Base-by-base conservation (phyloP, 1,284 basidiomycete species). In the Anthracocystis panici-leucophaei region DNA sequence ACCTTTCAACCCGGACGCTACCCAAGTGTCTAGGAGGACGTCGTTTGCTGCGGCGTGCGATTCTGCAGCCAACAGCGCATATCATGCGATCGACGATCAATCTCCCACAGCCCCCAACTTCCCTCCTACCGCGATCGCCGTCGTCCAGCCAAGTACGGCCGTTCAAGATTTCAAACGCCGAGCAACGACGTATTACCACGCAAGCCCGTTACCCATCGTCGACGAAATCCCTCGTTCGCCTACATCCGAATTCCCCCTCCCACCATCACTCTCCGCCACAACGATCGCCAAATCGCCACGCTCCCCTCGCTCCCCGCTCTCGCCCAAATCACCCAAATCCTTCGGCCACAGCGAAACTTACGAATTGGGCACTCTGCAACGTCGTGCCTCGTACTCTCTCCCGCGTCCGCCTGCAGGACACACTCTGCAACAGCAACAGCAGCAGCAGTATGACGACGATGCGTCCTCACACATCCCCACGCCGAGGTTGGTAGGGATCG, bases 171-270 rank as follows among this genome's bases (percentile, higher is more conserved):
- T 20, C 0, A 16, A 18, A 3, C 25, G 59, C 2, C 23, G 65
- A 21, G 65, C 50, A 7, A 68, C 65, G 7, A 51, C 65, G 41
- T 68, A 68, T 41, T 68, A 54, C 33, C 59, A 68, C 33, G 66
- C 65, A 2, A 52, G 33, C 9, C 29, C 57, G 12, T 25, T 63
- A 8, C 60, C 65, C 3, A 44, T 52, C n/a, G 45, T 69, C 1
- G 56, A 58, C 3, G 60, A 56, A 20, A 9, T 63, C 2, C 56
- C 60, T 2, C 1, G 41, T 20, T 59, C 60, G 27, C 59, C 59
- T 3, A 44, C 48, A 7, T 9, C 16, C 7, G 48, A 50, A 18
- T 29, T 42, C n/a, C 41, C 44, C 16, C 25, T 27, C 5, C 33
- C 18, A 44, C 35, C 33, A 11, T 18, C 23, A 18, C 11, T 7